Base-by-base conservation (phyloP, 108 stramenopile species). In the Cyclotella baltica region DNA sequence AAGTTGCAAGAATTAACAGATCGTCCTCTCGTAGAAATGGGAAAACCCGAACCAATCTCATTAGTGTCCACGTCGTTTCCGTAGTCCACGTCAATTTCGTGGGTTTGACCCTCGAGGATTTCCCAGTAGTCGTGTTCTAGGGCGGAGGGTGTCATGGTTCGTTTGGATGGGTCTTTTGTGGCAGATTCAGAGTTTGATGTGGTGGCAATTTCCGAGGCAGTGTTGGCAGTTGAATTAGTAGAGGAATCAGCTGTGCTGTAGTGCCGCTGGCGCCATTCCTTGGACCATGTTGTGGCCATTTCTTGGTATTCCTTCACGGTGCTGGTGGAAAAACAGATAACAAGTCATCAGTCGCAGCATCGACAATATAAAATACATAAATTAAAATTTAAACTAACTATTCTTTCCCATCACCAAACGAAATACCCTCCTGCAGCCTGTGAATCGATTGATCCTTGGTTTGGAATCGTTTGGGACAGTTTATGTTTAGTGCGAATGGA, bases 91-190 rank as follows among this genome's bases (percentile, higher is more conserved):
- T 71, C 77, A 30, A 89, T 58, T 31, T 88, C 90, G 46, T 87
- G 77, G n/a, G 37, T 84, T 38, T 83, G 84, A 15, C 86, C 88
- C 73, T 98, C 97, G 11, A 99, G 93, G 18, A 98, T 90, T 69
- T 93, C 84, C 99, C 99, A 99, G 80, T 98, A 99, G 67, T 97
- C 95, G 20, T 84, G 75, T 76, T 98, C 98, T n/a, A 99, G 79
- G 50, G 87, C 78, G 27, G 78, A 83, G 33, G 90, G 86, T 28
- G 83, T 83, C 74, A 91, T 88, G 55, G 25, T 18, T 36, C 33
- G 67, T 8, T 52, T 2, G 67, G 25, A 29, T 33, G 35, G 30
- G 37, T 34, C 37, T 23, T 51, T 34, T 9, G 30, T 53, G 31
- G 2, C 33, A 48, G 18, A 16, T 4, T 16, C 18, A n/a, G 47